Conservation (phyloP, 768 basidiomycete species). For the Leccinum subgranulosum region DNA sequence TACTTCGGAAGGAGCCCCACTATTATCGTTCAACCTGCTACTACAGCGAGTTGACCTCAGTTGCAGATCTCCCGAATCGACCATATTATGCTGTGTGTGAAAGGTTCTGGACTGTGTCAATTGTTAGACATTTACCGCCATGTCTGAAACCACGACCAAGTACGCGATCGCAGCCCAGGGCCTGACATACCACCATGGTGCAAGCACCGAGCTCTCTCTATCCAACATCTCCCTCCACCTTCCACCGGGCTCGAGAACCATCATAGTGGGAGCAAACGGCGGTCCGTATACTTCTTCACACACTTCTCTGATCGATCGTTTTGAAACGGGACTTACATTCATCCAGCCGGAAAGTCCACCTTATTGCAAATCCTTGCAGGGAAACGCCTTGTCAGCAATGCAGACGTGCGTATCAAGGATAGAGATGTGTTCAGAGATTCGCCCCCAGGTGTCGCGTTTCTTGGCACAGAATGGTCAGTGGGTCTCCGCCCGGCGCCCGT, state of each 20-base stretch:
- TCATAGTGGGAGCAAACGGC: constrained; percentile 93
- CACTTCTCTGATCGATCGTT: neutral
- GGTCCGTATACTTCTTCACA: constrained; percentile 44
- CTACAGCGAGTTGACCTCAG: neutral
- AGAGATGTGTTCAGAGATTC: constrained; percentile 89
- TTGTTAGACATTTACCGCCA: neutral
- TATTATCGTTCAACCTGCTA: neutral
- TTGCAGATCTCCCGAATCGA: neutral
- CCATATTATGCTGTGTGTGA: neutral
- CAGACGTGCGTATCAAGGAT: constrained; percentile 69
- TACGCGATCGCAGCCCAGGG: constrained; percentile 37
- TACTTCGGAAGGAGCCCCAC: neutral
- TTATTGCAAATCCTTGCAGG: constrained; percentile 92
- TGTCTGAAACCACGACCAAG: constrained; percentile 2
- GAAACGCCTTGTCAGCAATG: constrained; percentile 68
- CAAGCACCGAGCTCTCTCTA: constrained; percentile 50
- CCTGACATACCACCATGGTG: constrained; percentile 58
- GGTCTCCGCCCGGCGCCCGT: neutral
- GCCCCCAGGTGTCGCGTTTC: constrained; percentile 76
- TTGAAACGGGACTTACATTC: neutral
- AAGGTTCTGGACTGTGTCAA: neutral
- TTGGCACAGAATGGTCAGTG: constrained; percentile 91
- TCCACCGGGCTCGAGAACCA: constrained; percentile 72
- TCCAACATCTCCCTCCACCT: constrained; percentile 62
- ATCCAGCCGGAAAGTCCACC: constrained; percentile 89